These are phyloP conservation scores for Termitomyces sp. DNA, from an alignment of 768 basidiomycete species.

Conservation along the genomic window DNA sequence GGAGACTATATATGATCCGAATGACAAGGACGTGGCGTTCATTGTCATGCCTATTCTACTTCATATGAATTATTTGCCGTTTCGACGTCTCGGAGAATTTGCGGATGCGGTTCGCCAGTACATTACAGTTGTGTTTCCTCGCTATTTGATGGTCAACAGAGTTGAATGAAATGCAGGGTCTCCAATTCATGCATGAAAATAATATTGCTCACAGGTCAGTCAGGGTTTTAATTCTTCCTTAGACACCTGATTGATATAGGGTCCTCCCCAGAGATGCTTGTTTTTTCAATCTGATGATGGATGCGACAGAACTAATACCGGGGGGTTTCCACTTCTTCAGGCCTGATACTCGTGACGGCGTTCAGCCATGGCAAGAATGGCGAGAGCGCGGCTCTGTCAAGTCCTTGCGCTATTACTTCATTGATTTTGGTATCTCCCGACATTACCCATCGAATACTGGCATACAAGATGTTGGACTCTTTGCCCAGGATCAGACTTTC, in stretches of 20 bases:
- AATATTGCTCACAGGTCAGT: conserved; percentile 19
- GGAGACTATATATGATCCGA: background rate
- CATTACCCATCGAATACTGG: conserved; percentile 17
- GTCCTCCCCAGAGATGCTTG: conserved; percentile 5
- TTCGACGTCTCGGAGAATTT: conserved; percentile 10
- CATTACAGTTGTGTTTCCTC: background rate
- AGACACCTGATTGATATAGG: background rate
- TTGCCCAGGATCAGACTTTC: conserved; percentile 35
- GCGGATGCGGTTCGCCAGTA: conserved; percentile 5
- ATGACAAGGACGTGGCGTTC: conserved; percentile 1
- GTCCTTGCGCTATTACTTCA: conserved; percentile 29
- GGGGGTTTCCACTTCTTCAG: conserved; percentile 17
- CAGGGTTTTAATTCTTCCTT: background rate
- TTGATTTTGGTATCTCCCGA: conserved; percentile 31
- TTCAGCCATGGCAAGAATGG: conserved; percentile 5
- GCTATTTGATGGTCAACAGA: background rate
- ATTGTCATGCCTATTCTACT: conserved; percentile 11
- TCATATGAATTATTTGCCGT: conserved; percentile 3
- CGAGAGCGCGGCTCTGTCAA: conserved; percentile 21
- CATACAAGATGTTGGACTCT: conserved; percentile 18
- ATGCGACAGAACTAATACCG: conserved; percentile 20
- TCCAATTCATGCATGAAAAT: conserved; percentile 18
- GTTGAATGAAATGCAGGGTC: conserved; percentile 9
- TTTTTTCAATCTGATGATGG: conserved; percentile 30
- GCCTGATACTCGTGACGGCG: conserved; percentile 11